These are phyloP conservation scores for Pouteria campechiana DNA, from an alignment of 179 eudicot species.

Conservation along the genomic window DNA sequence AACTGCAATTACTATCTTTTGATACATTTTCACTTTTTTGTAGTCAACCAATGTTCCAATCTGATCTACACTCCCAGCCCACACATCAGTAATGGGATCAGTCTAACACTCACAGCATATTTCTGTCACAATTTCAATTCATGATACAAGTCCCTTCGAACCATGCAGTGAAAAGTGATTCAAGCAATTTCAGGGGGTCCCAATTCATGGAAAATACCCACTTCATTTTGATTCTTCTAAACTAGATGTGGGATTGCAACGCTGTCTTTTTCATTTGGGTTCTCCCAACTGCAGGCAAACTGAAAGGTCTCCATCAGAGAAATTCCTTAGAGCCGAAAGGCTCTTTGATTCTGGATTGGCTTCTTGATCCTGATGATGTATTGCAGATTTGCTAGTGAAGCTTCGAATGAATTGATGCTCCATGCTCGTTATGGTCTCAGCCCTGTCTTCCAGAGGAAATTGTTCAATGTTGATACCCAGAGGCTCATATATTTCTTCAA, in stretches of 20 bases:
- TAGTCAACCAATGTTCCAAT: too few relatives aligned
- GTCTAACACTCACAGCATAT: too few relatives aligned
- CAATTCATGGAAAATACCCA: too few relatives aligned
- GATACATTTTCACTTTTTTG: too few relatives aligned
- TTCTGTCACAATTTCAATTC: too few relatives aligned
- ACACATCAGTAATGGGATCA: too few relatives aligned
- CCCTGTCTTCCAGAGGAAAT: slow-evolving; percentile 47
- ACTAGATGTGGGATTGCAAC: slow-evolving; percentile 47
- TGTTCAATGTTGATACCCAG: slow-evolving; percentile 71
- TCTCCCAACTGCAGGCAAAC: slow-evolving; percentile 88
- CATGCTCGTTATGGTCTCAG: slow-evolving; percentile 34
- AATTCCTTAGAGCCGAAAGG: slow-evolving; percentile 61
- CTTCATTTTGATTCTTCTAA: slow-evolving; percentile 20
- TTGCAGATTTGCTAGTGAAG: slow-evolving; percentile 39
- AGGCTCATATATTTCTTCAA: slow-evolving; percentile 38
- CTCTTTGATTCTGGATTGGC: slow-evolving; percentile 40
- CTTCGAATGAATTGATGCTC: slow-evolving; percentile 92
- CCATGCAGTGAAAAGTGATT: too few relatives aligned
- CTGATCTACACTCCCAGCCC: too few relatives aligned
- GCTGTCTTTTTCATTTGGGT: slow-evolving; percentile 74
- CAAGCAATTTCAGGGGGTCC: too few relatives aligned
- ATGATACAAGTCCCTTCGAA: too few relatives aligned
- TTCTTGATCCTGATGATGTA: slow-evolving; percentile 31
- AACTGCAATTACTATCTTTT: too few relatives aligned
- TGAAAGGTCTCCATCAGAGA: slow-evolving; percentile 52